Conservation (phyloP, 441 rosid species). For the Rhodomyrtus psidioides region DNA sequence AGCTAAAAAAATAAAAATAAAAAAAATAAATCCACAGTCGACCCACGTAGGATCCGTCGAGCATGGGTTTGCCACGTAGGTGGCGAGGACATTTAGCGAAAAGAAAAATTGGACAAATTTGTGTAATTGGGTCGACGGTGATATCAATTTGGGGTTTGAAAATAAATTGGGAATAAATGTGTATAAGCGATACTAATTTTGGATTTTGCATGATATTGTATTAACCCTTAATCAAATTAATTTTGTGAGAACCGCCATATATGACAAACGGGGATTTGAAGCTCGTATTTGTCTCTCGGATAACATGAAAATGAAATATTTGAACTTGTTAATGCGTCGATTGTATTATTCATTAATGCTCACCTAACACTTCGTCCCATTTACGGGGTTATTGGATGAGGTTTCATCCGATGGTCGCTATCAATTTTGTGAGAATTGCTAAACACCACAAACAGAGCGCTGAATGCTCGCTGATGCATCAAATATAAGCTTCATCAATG, state of each 20-base stretch:
- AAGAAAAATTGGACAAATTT: not conserved
- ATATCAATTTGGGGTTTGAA: not conserved
- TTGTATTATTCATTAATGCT: not conserved
- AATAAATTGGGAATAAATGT: not conserved
- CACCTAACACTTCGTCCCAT: not conserved
- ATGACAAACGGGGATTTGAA: not conserved
- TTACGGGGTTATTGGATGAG: rapidly evolving
- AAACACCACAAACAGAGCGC: too few relatives aligned
- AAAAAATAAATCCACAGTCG: not conserved
- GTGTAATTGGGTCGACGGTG: rapidly evolving
- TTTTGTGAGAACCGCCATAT: not conserved
- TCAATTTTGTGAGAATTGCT: not conserved
- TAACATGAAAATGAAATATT: not conserved
- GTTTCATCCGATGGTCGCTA: rapidly evolving
- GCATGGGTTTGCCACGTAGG: not conserved
- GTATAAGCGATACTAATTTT: not conserved
- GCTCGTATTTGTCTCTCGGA: too few relatives aligned
- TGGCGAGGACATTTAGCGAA: not conserved
- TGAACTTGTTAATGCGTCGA: not conserved
- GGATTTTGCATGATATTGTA: not conserved
- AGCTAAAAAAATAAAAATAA: too few relatives aligned
- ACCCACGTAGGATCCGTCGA: not conserved
- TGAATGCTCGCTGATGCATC: not conserved
- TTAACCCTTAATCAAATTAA: not conserved
- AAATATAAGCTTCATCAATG: not conserved